A percentile compares a stretch with the other conserved stretches of the same genome.
Evolutionary conservation across 352 stramenopile genomes (phyloP).

Genomic region (Phytophthora kernoviae): DNA sequence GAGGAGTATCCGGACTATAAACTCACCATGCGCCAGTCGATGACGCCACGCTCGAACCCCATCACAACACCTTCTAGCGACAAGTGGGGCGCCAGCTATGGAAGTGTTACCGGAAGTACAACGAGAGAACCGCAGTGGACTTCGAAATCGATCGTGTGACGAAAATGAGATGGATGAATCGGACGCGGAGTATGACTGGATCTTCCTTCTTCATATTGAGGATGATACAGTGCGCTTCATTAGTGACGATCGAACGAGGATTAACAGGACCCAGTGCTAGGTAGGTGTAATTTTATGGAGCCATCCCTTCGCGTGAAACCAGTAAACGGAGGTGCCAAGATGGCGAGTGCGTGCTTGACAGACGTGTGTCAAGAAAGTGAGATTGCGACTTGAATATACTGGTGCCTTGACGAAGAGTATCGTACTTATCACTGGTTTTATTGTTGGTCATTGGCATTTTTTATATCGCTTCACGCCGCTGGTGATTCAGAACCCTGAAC

Average conservation of each 20-base stretch:
- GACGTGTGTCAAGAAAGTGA: conserved; percentile 15
- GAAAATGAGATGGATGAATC: conserved; percentile 15
- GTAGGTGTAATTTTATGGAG: conserved; percentile 33
- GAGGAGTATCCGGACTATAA: conserved; percentile 84
- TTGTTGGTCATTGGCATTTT: neutral
- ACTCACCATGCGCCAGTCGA: conserved; percentile 76
- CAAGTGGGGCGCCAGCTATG: conserved; percentile 39
- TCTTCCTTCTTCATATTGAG: neutral
- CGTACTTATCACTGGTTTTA: neutral
- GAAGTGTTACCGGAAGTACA: conserved; percentile 31
- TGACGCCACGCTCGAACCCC: conserved; percentile 69
- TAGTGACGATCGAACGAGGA: neutral
- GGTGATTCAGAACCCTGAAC: too few species aligned
- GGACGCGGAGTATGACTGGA: conserved; percentile 15
- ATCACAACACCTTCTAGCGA: conserved; percentile 38
- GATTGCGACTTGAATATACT: conserved; percentile 10
- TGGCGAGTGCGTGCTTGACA: conserved; percentile 21
- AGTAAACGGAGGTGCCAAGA: neutral
- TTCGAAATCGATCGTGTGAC: conserved; percentile 36
- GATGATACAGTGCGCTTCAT: neutral
- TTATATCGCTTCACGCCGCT: too few species aligned
- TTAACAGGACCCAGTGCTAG: conserved; percentile 22
- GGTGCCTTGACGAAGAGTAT: conserved; percentile 12
- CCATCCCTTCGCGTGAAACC: neutral
- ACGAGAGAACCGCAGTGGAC: conserved; percentile 34